Evolutionary conservation across 2,329 filamentous ascomycete genomes (phyloP), one percentile per base, ranked within the genome.

Genomic region (Arthrobotrys pseudoclavata): DNA sequence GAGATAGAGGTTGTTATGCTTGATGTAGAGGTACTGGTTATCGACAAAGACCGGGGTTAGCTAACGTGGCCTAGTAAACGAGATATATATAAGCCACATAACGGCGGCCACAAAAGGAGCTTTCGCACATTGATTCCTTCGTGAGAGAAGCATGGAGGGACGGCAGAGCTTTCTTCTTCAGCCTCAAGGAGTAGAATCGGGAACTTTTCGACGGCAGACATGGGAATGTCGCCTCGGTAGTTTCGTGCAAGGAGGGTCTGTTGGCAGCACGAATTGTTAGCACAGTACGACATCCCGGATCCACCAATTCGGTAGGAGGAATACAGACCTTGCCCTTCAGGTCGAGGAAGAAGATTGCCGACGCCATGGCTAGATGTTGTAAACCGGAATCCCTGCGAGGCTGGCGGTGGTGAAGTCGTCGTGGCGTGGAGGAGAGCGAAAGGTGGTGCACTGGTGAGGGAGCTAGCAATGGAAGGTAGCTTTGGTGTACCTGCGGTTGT

Each of bases 171-270:
- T 85, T 99, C 96, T 89, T 99, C 96, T 90, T 99, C 96, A 82
- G 96, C 96, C 86, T 99, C 96, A 85, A 92, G 97, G 68, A 99
- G 90, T 76, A 99, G 91, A 82, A 97, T 87, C 50, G 96, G 96
- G 84, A 99, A 99, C 85, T 97, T 96, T 86, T 99, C 96, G 82
- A 99, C 96, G 40, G 96, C 96, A 74, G 94, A 97, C 96, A 99
- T 98, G 85, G 96, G 96, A 80, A 99, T 97, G 82, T 99, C 96
- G 84, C 96, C 96, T 84, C 96, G 90, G 85, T 99, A 99, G 87
- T 99, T 99, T 83, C 96, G 93, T 85, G 96, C 96, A 83, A 99
- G 89, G 82, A 99, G 94, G 87, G 96, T 98, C 94, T 97, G 84
- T 63, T 80, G 34, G 82, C 53, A 82, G 80, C 69, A 60, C n/a